Base-by-base conservation (phyloP, 1,139 yeast species). In the Scheffersomyces illinoinensis region DNA sequence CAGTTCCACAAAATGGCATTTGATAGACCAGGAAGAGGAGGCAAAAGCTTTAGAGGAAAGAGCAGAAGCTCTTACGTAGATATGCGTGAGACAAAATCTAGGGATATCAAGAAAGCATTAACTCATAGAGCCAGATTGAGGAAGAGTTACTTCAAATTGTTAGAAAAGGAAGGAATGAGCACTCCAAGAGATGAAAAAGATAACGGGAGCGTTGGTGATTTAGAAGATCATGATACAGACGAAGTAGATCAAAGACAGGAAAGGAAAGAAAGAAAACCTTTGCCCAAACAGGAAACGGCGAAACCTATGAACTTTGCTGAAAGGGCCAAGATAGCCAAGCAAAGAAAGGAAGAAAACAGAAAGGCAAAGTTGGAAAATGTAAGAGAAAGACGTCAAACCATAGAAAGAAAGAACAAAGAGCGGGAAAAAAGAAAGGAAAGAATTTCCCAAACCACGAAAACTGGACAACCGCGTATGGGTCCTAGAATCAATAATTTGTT, bases 381-480 rank as follows among this genome's bases (percentile, higher is more conserved):
- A 19, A 66, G 66, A 53, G 68, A 66, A 51, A 61, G 61, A 33
- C 62, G 70, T 20, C 58, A 60, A 54, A 53, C 60, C 52, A 59
- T 67, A 24, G 72, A 64, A 53, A 57, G 53, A 51, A 65, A 62
- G 58, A 63, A 61, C 52, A 60, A 57, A 58, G 66, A 66, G 48
- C 57, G 90, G 48, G 84, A 81, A 59, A 72, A 74, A 55, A 83
- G 83, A 66, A 83, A 85, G 62, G 84, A 83, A 59, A 76, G 75
- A 48, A 65, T 89, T 12, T 75, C 86, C 1, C 83, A 89, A 62
- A 86, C 79, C 60, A 93, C 97, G 1, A 80, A 80, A 62, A 73
- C 80, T 5, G 98, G 98, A 0, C 98, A 93, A 71, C 98, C 98
- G 1, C 74, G 85, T 55, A 91, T 93, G 96, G 97, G 92, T 0